A percentile compares a stretch with the other conserved stretches of the same genome.
These are phyloP conservation scores for Cladosporium sp. DNA, from an alignment of 2,329 filamentous ascomycete species.

Conservation along the genomic window DNA sequence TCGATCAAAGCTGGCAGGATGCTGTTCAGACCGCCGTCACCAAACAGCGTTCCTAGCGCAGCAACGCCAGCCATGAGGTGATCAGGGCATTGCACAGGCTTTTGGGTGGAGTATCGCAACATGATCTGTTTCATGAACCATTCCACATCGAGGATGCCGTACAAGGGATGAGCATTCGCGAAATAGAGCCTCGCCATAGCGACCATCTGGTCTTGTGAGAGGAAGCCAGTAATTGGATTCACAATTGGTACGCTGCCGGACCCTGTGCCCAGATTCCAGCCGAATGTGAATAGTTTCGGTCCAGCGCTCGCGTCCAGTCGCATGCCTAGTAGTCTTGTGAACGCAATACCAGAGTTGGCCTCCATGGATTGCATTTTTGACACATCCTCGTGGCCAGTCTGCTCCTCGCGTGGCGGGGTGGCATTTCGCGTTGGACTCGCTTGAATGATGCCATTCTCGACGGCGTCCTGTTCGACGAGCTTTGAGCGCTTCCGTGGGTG, in stretches of 20 bases:
- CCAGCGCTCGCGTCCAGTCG: constrained; percentile 55
- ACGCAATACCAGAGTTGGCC: constrained; percentile 59
- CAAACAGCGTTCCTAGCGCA: constrained; percentile 54
- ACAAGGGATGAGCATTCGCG: constrained; percentile 54
- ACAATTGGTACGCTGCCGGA: constrained; percentile 25
- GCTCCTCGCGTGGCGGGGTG: constrained; percentile 23
- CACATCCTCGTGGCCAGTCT: constrained; percentile 30
- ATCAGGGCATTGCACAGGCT: constrained; percentile 30
- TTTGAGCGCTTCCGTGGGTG: constrained; percentile 39
- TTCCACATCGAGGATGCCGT: constrained; percentile 50
- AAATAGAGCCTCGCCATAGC: constrained; percentile 52
- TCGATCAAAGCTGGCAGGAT: constrained; percentile 31
- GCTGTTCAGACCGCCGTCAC: constrained; percentile 34
- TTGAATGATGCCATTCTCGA: constrained; percentile 20
- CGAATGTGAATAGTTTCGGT: constrained; percentile 56
- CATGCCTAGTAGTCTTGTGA: constrained; percentile 54
- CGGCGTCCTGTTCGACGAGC: constrained; percentile 34
- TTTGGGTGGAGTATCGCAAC: constrained; percentile 27
- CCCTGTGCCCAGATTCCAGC: constrained; percentile 52
- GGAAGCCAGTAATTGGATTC: constrained; percentile 44
- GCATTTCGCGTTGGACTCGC: constrained; percentile 20
- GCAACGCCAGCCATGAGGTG: constrained; percentile 56
- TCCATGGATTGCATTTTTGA: constrained; percentile 49
- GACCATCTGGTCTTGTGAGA: constrained; percentile 52
- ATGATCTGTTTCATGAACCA: constrained; percentile 30